Conservation (phyloP, 2,329 filamentous ascomycete genomes). For the Aspergillus tamarii region DNA sequence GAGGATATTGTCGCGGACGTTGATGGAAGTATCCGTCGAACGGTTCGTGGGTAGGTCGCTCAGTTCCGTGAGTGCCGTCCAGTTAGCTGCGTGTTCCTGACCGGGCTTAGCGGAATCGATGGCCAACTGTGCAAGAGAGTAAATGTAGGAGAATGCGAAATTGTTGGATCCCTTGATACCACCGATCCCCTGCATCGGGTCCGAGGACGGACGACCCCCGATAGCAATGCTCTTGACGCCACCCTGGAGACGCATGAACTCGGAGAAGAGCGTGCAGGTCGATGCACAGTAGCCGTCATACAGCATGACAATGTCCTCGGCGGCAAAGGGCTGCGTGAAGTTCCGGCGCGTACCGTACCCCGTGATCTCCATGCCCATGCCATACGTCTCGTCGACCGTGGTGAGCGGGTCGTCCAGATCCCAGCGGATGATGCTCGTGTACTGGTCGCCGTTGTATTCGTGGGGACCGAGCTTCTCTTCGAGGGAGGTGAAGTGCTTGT, state of each 20-base stretch:
- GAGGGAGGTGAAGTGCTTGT: background rate
- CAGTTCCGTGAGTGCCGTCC: background rate
- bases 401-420: background rate
- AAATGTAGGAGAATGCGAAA: background rate
- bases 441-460: background rate
- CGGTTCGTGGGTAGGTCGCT: background rate
- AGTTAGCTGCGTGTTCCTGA: background rate
- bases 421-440: background rate
- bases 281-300: slow-evolving; percentile 2
- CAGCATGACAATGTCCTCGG: background rate
- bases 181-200: background rate
- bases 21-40: background rate
- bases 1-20: slow-evolving; percentile 1
- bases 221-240: background rate
- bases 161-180: background rate
- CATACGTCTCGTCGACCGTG: background rate
- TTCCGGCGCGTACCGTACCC: background rate
- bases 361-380: slow-evolving; percentile 3
- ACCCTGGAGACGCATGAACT: background rate
- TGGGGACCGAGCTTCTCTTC: background rate
- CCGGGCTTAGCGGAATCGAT: background rate
- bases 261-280: background rate
- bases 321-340: background rate
- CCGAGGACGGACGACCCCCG: background rate
- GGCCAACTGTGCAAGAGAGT: background rate